Percentiles rank a stretch among this genome's conserved stretches.
Evolutionary conservation across 176 grass and related monocot genomes (phyloP).

Genomic region (Aegilops tauschii): DNA sequence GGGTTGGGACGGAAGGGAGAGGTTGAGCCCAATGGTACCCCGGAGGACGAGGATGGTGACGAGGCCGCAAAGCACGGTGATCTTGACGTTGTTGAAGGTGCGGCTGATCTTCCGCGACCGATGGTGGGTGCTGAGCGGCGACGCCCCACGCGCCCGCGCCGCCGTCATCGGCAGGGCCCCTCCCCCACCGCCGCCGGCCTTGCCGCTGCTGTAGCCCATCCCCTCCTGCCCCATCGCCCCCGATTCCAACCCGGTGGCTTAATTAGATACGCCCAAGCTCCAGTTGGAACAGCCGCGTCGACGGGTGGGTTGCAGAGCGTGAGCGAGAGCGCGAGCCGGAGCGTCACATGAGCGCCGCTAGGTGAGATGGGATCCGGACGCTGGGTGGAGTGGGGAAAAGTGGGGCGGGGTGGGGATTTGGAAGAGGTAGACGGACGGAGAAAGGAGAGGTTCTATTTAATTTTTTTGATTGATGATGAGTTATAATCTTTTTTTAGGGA

Average conservation of each 20-base stretch:
- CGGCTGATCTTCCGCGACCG: constrained; percentile 66
- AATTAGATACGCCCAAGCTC: not conserved
- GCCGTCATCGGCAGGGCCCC: constrained; percentile 50
- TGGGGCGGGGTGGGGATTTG: not conserved
- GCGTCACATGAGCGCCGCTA: constrained; percentile 26
- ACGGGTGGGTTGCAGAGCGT: not conserved
- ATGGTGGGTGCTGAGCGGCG: constrained; percentile 36
- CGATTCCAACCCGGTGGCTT: not conserved
- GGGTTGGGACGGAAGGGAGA: constrained; percentile 45
- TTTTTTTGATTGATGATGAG: too few relatives aligned
- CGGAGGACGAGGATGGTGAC: constrained; percentile 90
- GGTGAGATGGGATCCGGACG: constrained; percentile 14
- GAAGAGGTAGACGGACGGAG: not conserved
- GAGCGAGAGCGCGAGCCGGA: not conserved
- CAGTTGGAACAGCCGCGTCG: not conserved
- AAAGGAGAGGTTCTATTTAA: too few relatives aligned
- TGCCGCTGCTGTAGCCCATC: constrained; percentile 42
- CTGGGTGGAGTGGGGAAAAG: not conserved
- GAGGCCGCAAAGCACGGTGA: constrained; percentile 84
- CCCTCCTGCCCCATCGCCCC: constrained; percentile 51
- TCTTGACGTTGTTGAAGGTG: constrained; percentile 98
- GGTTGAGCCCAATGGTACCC: constrained; percentile 71
- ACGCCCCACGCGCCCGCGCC: constrained; percentile 40
- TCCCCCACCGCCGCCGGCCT: constrained; percentile 9
- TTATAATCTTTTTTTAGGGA: too few relatives aligned